Evolutionary conservation across 106 monocot species (phyloP).

Genomic region (Amphibolis antarctica): DNA sequence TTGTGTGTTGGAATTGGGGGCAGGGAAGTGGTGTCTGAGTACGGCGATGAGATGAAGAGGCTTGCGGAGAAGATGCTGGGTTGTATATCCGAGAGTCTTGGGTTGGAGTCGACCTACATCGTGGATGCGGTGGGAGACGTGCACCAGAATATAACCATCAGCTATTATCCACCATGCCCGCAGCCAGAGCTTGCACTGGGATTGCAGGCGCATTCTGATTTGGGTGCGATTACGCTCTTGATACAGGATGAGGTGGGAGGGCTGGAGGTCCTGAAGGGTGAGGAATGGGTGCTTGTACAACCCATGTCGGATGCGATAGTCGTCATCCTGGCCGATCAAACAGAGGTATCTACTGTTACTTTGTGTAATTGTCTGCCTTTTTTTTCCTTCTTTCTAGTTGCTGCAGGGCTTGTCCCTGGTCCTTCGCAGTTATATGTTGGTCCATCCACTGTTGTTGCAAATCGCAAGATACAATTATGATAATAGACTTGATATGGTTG

Average conservation of each 20-base stretch:
- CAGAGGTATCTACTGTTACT: conserved; percentile 47
- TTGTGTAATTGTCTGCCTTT: neutral
- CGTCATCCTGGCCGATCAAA: conserved; percentile 82
- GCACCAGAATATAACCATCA: conserved; percentile 85
- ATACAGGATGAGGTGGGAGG: conserved; percentile 97
- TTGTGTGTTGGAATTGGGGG: neutral
- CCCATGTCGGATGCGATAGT: conserved; percentile 59
- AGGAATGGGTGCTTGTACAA: conserved; percentile 47
- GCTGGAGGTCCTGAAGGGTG: conserved; percentile 78
- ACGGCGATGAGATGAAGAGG: conserved; percentile 56
- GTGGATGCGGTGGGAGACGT: conserved; percentile 72
- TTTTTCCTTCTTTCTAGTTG: neutral
- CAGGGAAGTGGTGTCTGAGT: conserved; percentile 64
- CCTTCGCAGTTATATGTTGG: no score
- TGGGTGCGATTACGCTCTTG: conserved; percentile 82
- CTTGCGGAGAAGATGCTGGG: conserved; percentile 68
- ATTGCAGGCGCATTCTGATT: conserved; percentile 92
- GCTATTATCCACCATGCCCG: conserved; percentile 86
- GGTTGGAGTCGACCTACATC: conserved; percentile 42
- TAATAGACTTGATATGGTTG: no score
- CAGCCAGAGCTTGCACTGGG: conserved; percentile 96
- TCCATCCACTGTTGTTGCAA: no score
- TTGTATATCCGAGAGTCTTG: conserved; percentile 51
- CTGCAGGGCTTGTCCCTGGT: no score
- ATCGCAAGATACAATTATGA: no score